Percentiles rank a stretch among this genome's conserved stretches.
Conservation (phyloP, 2,329 filamentous ascomycete species). For the Epicoccum nigrum region DNA sequence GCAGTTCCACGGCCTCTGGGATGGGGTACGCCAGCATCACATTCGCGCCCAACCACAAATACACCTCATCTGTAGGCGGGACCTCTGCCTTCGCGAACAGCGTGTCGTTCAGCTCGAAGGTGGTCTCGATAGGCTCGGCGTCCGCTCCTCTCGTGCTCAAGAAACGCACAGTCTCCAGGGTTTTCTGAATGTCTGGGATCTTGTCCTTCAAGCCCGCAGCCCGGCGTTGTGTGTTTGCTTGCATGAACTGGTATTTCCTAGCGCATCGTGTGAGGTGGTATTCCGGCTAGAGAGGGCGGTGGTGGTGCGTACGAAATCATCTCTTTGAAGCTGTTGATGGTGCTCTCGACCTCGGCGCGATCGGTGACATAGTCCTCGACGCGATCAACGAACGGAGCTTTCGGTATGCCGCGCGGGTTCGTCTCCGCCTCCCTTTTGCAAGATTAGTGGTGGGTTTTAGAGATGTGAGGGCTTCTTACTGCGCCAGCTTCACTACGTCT, state of each 20-base stretch:
- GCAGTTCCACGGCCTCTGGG: constrained; percentile 79
- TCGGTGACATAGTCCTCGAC: constrained; percentile 86
- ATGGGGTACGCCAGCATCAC: constrained; percentile 97
- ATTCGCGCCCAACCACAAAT: constrained; percentile 97
- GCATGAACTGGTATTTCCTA: constrained; percentile 99
- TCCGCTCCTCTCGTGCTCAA: constrained; percentile 75
- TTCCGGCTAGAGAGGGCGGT: background rate
- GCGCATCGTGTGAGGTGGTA: constrained; percentile 17
- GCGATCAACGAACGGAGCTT: constrained; percentile 83
- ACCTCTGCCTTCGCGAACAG: constrained; percentile 88
- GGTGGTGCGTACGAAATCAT: constrained; percentile 77
- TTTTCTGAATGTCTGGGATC: constrained; percentile 96
- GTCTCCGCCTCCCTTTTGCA: constrained; percentile 52
- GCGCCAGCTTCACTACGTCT: constrained; percentile 17
- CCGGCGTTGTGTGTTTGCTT: constrained; percentile 86
- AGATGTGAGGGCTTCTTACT: constrained; percentile 14
- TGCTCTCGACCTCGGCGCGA: constrained; percentile 78
- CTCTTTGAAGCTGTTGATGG: constrained; percentile 84
- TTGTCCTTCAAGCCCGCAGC: constrained; percentile 86
- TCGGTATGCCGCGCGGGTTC: constrained; percentile 83
- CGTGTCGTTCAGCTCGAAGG: constrained; percentile 96
- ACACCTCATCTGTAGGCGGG: constrained; percentile 85
- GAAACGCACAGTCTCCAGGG: constrained; percentile 87
- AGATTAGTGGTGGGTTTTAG: background rate
- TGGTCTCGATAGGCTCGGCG: constrained; percentile 80